Percentiles rank a stretch among this genome's conserved stretches.
Conservation (phyloP, 2,329 filamentous ascomycete genomes). For the Colletotrichum horii region DNA sequence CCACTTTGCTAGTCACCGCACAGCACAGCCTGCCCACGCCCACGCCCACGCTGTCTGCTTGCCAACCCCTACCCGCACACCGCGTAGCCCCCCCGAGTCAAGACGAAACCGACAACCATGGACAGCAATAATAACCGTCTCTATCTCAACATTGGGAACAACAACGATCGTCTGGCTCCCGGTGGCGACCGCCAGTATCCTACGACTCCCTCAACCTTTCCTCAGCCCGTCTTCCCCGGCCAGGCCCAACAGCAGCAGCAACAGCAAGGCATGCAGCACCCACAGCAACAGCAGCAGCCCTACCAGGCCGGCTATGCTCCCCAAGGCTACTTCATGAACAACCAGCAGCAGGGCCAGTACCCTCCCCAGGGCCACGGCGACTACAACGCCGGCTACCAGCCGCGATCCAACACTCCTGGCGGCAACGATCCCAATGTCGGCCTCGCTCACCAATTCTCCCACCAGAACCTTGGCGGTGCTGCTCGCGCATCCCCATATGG, state of each 20-base stretch:
- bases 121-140: conserved; percentile 65
- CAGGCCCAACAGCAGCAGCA: conserved; percentile 46
- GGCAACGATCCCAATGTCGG: conserved; percentile 87
- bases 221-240: conserved; percentile 77
- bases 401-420: conserved; percentile 62
- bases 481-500: conserved; percentile 74
- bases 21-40: background rate
- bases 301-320: conserved; percentile 51
- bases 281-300: conserved; percentile 39
- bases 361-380: conserved; percentile 46
- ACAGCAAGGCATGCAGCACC: conserved; percentile 31
- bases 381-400: conserved; percentile 52
- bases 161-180: conserved; percentile 67
- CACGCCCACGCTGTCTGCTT: conserved; percentile 5
- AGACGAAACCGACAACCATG: conserved; percentile 45
- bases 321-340: conserved; percentile 66
- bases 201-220: conserved; percentile 94
- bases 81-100: background rate
- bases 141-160: conserved; percentile 70
- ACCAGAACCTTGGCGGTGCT: conserved; percentile 85
- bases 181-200: conserved; percentile 74
- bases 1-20: background rate
- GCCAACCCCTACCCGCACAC: conserved; percentile 9
- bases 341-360: conserved; percentile 56
- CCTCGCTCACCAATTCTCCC: conserved; percentile 93